Percentiles rank a stretch among this genome's conserved stretches.
Conservation (phyloP, 179 eudicot genomes). For the Camellia oleifera region DNA sequence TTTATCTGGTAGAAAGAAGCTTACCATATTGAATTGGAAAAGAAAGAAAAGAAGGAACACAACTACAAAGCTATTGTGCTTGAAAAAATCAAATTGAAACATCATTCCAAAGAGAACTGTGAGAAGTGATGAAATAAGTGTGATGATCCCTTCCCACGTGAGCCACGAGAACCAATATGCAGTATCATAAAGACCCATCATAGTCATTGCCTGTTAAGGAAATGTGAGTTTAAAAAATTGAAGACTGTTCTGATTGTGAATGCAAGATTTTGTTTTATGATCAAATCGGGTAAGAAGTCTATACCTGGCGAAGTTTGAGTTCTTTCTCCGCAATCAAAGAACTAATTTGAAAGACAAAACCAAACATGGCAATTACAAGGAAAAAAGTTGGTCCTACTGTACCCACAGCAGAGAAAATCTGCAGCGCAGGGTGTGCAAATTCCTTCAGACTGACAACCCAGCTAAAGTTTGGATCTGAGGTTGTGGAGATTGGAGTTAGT, state of each 20-base stretch:
- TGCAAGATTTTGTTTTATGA: background rate
- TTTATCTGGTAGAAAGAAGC: constrained; percentile 10
- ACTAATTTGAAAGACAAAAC: constrained; percentile 82
- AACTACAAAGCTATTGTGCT: constrained; percentile 66
- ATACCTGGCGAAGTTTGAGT: constrained; percentile 89
- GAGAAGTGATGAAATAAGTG: constrained; percentile 61
- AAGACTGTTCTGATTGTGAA: background rate
- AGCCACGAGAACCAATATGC: constrained; percentile 97
- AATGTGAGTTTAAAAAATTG: constrained; percentile 1
- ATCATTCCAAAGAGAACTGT: constrained; percentile 88
- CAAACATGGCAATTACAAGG: constrained; percentile 84
- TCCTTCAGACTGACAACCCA: constrained; percentile 83
- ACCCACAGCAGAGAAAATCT: constrained; percentile 54
- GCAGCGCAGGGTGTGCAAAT: constrained; percentile 78
- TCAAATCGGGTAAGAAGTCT: background rate
- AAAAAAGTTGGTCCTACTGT: constrained; percentile 71
- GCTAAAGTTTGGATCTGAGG: constrained; percentile 58
- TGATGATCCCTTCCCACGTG: constrained; percentile 71
- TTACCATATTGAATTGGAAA: constrained; percentile 87
- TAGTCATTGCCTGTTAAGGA: constrained; percentile 67
- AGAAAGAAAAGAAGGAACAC: constrained; percentile 74
- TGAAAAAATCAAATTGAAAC: constrained; percentile 88
- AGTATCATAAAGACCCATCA: constrained; percentile 96
- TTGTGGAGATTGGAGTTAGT: background rate
- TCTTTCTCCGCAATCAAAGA: constrained; percentile 80